These are phyloP conservation scores for Cercospora beticola DNA, from an alignment of 2,329 filamentous ascomycete species.

Conservation along the genomic window DNA sequence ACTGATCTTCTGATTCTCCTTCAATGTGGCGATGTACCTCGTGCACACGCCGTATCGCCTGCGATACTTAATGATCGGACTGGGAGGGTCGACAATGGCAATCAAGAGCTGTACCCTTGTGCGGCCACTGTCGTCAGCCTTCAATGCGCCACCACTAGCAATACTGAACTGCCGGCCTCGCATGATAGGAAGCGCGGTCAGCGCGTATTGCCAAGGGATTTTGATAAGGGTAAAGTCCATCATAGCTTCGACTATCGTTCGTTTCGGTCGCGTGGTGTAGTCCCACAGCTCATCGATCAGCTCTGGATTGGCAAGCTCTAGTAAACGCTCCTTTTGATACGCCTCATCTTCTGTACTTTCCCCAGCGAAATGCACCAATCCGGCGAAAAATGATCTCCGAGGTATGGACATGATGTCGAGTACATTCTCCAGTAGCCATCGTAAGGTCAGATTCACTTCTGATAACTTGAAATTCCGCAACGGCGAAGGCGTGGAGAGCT, in stretches of 20 bases:
- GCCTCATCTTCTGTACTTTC: slow-evolving; percentile 54
- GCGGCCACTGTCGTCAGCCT: slow-evolving; percentile 27
- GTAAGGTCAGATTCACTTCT: slow-evolving; percentile 59
- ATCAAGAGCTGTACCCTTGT: slow-evolving; percentile 39
- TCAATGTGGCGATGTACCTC: slow-evolving; percentile 71
- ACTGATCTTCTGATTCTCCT: slow-evolving; percentile 56
- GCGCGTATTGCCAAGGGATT: slow-evolving; percentile 71
- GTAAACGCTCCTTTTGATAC: slow-evolving; percentile 72
- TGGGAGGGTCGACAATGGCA: slow-evolving; percentile 40
- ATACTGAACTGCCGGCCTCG: slow-evolving; percentile 94
- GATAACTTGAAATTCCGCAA: slow-evolving; percentile 43
- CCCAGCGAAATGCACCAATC: slow-evolving; percentile 71
- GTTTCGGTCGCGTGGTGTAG: slow-evolving; percentile 85
- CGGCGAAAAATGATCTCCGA: slow-evolving; percentile 78
- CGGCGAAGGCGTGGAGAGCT: slow-evolving; percentile 38
- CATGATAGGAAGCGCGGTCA: slow-evolving; percentile 75
- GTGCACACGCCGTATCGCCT: slow-evolving; percentile 90
- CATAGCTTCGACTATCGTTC: slow-evolving; percentile 88
- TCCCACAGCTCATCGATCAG: slow-evolving; percentile 92
- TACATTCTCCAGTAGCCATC: slow-evolving; percentile 74
- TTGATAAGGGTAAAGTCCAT: slow-evolving; percentile 84
- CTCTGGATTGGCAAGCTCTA: slow-evolving; percentile 77
- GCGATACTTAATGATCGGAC: slow-evolving; percentile 80
- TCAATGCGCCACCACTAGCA: slow-evolving; percentile 64
- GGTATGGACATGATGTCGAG: slow-evolving; percentile 90